Evolutionary conservation across 345 rosid genomes (phyloP), one percentile per base, ranked within the genome.

Genomic region (Cardiospermum halicacabum): DNA sequence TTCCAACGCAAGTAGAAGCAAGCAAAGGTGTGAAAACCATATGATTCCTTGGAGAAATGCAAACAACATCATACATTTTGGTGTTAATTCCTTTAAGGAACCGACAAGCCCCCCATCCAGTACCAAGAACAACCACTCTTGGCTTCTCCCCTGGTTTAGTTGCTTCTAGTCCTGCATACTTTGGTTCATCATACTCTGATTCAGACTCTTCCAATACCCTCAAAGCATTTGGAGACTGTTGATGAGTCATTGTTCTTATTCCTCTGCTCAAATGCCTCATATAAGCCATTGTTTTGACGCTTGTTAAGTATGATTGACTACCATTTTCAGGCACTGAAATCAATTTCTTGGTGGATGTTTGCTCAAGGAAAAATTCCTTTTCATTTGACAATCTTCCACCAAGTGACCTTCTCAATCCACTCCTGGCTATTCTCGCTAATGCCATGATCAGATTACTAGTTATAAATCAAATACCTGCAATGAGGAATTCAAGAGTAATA

Each of bases 11-110:
- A 49, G 93, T 87, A 28, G 93, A 84, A 68, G 93, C 90, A 31
- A 87, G 93, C 72, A 87, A 71, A 70, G 90, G 90, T 30, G 91
- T 88, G 73, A 85, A 85, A 15, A 88, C 95, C 95, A 88, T 85
- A 84, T 88, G 95, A 68, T 88, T 88, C 75, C 95, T 75, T 1
- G 91, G 91, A 19, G 95, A 85, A n/a, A 88, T 68, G 68, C 95
- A 88, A 69, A 82, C 95, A 58, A 70, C 64, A 62, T 88, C 95
- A 48, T 82, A 85, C 39, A 72, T 65, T 48, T 65, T 77, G 26
- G 83, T 82, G 69, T 84, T 75, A 12, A 88, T 71, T 24, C 95
- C 87, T 73, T 88, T 85, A 59, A 88, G 80, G 71, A 85, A 88
- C 31, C 91, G 72, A 53, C 91, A 85, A n/a, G 89, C 89, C 1